Conservation (phyloP, 768 basidiomycete genomes). For the Leccinum ochraceum region DNA sequence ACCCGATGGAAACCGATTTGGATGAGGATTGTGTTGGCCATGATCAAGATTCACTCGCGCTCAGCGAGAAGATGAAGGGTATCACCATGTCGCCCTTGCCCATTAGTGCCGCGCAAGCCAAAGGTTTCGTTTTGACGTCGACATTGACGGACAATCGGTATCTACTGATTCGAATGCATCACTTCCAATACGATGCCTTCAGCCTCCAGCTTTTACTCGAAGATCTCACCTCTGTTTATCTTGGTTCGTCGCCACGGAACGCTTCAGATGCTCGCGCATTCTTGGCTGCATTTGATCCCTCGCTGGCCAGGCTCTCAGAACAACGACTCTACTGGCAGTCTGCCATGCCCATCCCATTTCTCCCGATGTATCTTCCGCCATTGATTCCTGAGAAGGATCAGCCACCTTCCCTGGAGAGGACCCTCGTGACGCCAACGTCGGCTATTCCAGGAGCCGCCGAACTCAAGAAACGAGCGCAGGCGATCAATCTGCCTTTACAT, state of each 20-base stretch:
- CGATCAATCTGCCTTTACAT: conserved; percentile 36
- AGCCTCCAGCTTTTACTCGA: conserved; percentile 42
- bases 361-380: conserved; percentile 31
- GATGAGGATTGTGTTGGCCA: conserved; percentile 9
- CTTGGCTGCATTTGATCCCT: conserved; percentile 25
- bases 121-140: conserved; percentile 21
- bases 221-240: conserved; percentile 41
- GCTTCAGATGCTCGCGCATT: conserved; percentile 32
- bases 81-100: conserved; percentile 26
- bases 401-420: conserved; percentile 3
- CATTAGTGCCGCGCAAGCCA: conserved; percentile 20
- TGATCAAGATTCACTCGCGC: conserved; percentile 5
- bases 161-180: conserved; percentile 41
- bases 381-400: neutral
- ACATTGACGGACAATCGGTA: conserved; percentile 14
- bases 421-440: conserved; percentile 35
- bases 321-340: conserved; percentile 40
- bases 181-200: conserved; percentile 54
- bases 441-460: conserved; percentile 44
- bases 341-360: conserved; percentile 31
- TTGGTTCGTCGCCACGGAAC: conserved; percentile 22
- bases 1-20: conserved; percentile 6
- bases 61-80: conserved; percentile 24
- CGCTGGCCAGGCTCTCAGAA: conserved; percentile 17
- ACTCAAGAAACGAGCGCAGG: conserved; percentile 47